Evolutionary conservation across 176 grass and related monocot genomes (phyloP), one percentile per base, ranked within the genome.

Genomic region (Eleusine coracana): DNA sequence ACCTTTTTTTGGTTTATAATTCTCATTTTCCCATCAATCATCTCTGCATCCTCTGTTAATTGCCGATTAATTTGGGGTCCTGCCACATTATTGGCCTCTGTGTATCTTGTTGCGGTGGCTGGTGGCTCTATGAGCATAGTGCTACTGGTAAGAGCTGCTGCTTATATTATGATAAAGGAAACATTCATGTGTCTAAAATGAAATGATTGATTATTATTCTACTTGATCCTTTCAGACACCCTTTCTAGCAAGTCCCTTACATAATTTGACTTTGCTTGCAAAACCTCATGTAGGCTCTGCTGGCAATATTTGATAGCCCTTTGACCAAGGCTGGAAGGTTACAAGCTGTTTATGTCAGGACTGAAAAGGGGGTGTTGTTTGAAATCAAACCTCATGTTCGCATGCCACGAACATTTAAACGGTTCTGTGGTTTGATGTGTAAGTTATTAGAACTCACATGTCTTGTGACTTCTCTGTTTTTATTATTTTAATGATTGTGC

Each of bases 231-330:
- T 36, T 36, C 31, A n/a, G 38, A 68, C 7, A 11, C 74, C 14
- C 54, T 74, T 56, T 25, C 18, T 12, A 27, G 37, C 40, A 52
- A 8, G 17, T 23, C n/a, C 18, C n/a, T 20, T n/a, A 28, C 29
- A 64, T 68, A 40, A 1, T 16, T 42, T 73, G n/a, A 66, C 5
- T 48, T 59, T 68, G 21, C 37, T 31, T 68, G 16, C 2, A 23
- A 77, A 87, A 65, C 79, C 48, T 87, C 62, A 40, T 80, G 67
- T 58, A 98, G 96, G 91, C 96, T 68, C 83, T 96, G 71, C 91
- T 96, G 65, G 96, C 96, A 61, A 96, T 98, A 90, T 96, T 98
- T 76, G 93, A 98, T 87, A 98, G 96, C 46, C 96, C 96, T 29
- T 74, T 98, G 63, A 95, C 88, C 72, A 98, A 98, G 78, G 93